Evolutionary conservation across 306 rosid species (phyloP).

Genomic region (Albizia julibrissin): DNA sequence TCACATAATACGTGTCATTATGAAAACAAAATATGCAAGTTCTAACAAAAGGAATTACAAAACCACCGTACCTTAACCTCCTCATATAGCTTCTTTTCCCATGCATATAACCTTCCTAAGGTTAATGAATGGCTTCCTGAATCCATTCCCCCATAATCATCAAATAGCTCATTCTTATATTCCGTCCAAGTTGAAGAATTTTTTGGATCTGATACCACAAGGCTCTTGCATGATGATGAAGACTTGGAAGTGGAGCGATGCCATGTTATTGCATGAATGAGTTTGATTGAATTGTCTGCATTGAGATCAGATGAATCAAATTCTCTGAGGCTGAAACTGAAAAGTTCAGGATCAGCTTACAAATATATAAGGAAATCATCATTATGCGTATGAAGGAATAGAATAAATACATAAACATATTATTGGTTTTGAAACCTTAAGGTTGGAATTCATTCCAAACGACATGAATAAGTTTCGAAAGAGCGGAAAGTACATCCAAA

Average conservation of each 20-base stretch:
- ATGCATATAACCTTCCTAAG: constrained; percentile 82
- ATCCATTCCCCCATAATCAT: constrained; percentile 85
- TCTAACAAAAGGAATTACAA: background rate
- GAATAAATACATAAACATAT: background rate
- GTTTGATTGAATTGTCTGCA: constrained; percentile 92
- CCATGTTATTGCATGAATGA: constrained; percentile 81
- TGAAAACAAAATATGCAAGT: constrained; percentile 17
- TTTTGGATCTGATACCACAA: constrained; percentile 62
- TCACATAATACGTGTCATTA: constrained; percentile 11
- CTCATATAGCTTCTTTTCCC: constrained; percentile 97
- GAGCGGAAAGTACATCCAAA: background rate
- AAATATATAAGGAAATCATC: constrained; percentile 6
- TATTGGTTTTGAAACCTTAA: background rate
- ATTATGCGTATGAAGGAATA: background rate
- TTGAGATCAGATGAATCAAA: constrained; percentile 35
- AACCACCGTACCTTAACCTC: constrained; percentile 78
- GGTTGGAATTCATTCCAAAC: constrained; percentile 8
- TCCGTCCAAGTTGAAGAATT: constrained; percentile 73
- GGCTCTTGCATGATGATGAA: constrained; percentile 88
- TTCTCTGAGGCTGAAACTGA: constrained; percentile 32
- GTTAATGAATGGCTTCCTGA: constrained; percentile 95
- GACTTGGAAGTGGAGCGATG: constrained; percentile 57
- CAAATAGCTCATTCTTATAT: constrained; percentile 76
- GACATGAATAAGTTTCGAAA: background rate
- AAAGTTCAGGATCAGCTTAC: constrained; percentile 10